phyloP scores from a whole-genome alignment of 108 stramenopile species.

The Bacterosira constricta region DNA sequence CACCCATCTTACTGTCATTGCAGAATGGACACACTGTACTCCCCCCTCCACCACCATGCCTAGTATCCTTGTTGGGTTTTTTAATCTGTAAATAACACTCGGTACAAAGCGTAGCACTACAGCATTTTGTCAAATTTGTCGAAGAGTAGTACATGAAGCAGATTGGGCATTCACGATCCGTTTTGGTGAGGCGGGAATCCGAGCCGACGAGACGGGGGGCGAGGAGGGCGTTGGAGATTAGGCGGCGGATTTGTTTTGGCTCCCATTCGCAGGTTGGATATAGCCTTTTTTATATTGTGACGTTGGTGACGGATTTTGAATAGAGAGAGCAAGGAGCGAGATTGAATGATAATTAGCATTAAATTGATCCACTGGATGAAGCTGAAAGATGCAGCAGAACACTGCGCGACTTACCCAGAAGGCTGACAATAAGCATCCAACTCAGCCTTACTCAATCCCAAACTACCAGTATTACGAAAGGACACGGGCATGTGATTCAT shows the following conservation, averaged over 20 bases:
- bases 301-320: background rate
- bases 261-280: slow-evolving; percentile 78
- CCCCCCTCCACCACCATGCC: no score
- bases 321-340: background rate
- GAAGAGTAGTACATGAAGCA: slow-evolving; percentile 81
- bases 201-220: slow-evolving; percentile 69
- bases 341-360: no score
- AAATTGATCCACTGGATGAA: background rate
- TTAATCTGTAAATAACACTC: slow-evolving; percentile 88
- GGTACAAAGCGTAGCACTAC: slow-evolving; percentile 80
- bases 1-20: slow-evolving; percentile 56
- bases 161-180: slow-evolving; percentile 87
- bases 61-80: slow-evolving; percentile 67
- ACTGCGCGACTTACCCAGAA: slow-evolving; percentile 64
- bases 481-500: slow-evolving; percentile 19
- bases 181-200: slow-evolving; percentile 47
- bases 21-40: slow-evolving; percentile 74
- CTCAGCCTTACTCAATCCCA: slow-evolving; percentile 64
- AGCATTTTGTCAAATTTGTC: slow-evolving; percentile 80
- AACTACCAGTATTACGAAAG: slow-evolving; percentile 36
- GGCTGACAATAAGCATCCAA: slow-evolving; percentile 74
- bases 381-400: no score
- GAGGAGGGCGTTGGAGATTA: slow-evolving; percentile 73
- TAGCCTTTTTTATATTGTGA: slow-evolving; percentile 35
- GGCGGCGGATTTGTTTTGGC: slow-evolving; percentile 68